Conservation (phyloP, 2,329 filamentous ascomycete genomes). For the Diplocarpon mali region DNA sequence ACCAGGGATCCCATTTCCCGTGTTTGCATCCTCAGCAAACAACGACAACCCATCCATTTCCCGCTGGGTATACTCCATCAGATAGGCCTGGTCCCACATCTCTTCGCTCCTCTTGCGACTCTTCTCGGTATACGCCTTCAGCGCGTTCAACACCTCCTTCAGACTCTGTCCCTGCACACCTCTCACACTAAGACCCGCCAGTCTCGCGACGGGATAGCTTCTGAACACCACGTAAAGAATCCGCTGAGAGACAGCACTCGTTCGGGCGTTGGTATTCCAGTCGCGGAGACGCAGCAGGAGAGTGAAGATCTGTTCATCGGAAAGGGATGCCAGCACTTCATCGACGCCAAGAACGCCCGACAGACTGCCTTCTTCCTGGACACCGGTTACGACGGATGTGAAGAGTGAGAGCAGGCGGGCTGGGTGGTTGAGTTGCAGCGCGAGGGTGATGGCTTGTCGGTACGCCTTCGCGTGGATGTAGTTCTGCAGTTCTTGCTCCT, state of each 20-base stretch:
- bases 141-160: slow-evolving; percentile 76
- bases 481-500: slow-evolving; percentile 90
- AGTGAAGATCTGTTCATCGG: slow-evolving; percentile 74
- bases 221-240: slow-evolving; percentile 71
- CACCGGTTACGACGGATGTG: slow-evolving; percentile 59
- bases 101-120: slow-evolving; percentile 88
- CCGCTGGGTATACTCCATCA: slow-evolving; percentile 84
- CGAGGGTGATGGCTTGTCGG: slow-evolving; percentile 83
- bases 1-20: too few relatives aligned
- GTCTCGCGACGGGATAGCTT: slow-evolving; percentile 67
- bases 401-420: slow-evolving; percentile 77
- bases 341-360: slow-evolving; percentile 64
- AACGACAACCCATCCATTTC: slow-evolving; percentile 63
- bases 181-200: slow-evolving; percentile 58
- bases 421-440: slow-evolving; percentile 88
- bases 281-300: slow-evolving; percentile 76
- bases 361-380: slow-evolving; percentile 50
- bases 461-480: slow-evolving; percentile 82
- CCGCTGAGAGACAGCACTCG: slow-evolving; percentile 72
- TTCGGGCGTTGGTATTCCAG: slow-evolving; percentile 95
- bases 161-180: slow-evolving; percentile 51
- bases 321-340: slow-evolving; percentile 66
- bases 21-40: slow-evolving; percentile 1
- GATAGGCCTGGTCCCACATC: slow-evolving; percentile 83
- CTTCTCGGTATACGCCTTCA: slow-evolving; percentile 82